phyloP scores from a whole-genome alignment of 1,139 yeast species.

The Yamadazyma taylorii region DNA sequence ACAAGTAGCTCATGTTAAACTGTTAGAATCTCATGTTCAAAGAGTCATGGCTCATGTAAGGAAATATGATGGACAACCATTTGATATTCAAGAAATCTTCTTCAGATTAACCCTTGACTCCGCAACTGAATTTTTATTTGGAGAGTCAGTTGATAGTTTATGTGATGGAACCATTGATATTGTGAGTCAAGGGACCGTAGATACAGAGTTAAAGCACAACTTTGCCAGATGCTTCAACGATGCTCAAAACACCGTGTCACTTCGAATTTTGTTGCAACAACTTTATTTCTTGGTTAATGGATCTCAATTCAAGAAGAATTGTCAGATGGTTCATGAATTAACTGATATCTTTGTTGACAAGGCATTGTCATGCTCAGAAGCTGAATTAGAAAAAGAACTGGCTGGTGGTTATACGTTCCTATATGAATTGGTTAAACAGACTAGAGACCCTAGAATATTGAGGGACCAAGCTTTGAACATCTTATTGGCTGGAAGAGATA shows the following conservation, averaged over 20 bases:
- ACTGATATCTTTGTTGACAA: slow-evolving; percentile 24
- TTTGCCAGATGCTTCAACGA: slow-evolving; percentile 21
- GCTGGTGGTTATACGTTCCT: slow-evolving; percentile 38
- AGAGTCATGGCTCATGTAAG: slow-evolving; percentile 33
- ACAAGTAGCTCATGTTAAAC: slow-evolving; percentile 48
- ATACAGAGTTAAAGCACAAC: slow-evolving; percentile 16
- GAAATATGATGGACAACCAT: slow-evolving; percentile 21
- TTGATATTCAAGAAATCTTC: slow-evolving; percentile 39
- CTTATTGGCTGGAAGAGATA: slow-evolving; percentile 46
- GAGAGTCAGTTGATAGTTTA: slow-evolving; percentile 44
- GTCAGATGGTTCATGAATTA: slow-evolving; percentile 11
- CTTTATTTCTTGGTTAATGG: slow-evolving; percentile 24
- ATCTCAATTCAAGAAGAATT: slow-evolving; percentile 5
- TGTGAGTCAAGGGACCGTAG: slow-evolving; percentile 19
- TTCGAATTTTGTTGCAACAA: slow-evolving; percentile 27
- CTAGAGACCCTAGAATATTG: slow-evolving; percentile 39
- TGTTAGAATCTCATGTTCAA: slow-evolving; percentile 48
- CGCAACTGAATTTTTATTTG: slow-evolving; percentile 53
- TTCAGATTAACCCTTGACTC: slow-evolving; percentile 48
- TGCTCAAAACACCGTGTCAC: slow-evolving; percentile 27
- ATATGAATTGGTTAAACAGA: slow-evolving; percentile 43
- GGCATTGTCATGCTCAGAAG: slow-evolving; percentile 19
- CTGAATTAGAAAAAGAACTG: slow-evolving; percentile 36
- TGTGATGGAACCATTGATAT: slow-evolving; percentile 30
- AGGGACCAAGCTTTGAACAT: slow-evolving; percentile 45